These are phyloP conservation scores for Rosa rugosa DNA, from an alignment of 306 rosid species.

Conservation along the genomic window DNA sequence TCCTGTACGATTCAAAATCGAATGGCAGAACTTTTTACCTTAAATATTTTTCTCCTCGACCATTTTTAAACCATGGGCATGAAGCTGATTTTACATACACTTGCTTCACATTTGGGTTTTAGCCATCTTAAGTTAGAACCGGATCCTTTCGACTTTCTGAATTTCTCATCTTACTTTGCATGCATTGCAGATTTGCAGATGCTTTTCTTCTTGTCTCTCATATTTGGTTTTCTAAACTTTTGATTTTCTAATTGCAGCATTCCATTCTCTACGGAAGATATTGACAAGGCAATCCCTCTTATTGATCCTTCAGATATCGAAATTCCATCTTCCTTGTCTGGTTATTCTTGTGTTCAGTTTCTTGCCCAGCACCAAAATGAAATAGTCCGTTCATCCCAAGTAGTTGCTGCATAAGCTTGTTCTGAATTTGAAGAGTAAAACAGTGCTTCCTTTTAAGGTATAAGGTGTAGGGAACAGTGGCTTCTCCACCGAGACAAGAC, in stretches of 20 bases:
- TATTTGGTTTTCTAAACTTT: conserved; percentile 9
- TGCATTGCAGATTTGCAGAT: neutral
- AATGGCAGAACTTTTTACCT: neutral
- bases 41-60: neutral
- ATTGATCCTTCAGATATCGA: conserved; percentile 75
- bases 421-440: conserved; percentile 5
- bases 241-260: conserved; percentile 59
- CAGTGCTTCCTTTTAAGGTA: neutral
- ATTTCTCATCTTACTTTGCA: neutral
- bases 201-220: neutral
- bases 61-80: neutral
- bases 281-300: conserved; percentile 85
- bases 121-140: neutral
- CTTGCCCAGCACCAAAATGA: conserved; percentile 51
- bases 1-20: neutral
- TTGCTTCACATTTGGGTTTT: neutral
- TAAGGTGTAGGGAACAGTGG: neutral
- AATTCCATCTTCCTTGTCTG: conserved; percentile 60
- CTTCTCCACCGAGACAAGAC: neutral
- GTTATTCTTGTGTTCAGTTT: conserved; percentile 72
- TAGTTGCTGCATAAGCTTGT: conserved; percentile 10
- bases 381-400: conserved; percentile 5
- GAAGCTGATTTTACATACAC: neutral
- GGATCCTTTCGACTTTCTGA: neutral
- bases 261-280: conserved; percentile 95